These are phyloP conservation scores for Mariannaea sp. DNA, from an alignment of 2,329 filamentous ascomycete genomes.

Conservation along the genomic window DNA sequence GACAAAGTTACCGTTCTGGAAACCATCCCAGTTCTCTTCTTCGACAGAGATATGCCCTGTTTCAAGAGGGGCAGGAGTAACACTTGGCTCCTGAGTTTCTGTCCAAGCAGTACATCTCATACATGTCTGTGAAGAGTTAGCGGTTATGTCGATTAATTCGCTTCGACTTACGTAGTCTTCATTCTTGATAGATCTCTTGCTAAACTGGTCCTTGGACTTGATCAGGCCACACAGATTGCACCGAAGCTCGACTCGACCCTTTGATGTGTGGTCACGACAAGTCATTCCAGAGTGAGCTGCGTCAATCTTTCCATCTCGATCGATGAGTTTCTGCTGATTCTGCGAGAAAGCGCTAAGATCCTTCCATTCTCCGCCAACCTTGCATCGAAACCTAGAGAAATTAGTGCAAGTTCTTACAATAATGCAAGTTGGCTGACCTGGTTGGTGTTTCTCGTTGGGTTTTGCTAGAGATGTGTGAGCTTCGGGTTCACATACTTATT, in stretches of 20 bases:
- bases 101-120: slow-evolving; percentile 44
- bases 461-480: slow-evolving; percentile 15
- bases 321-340: slow-evolving; percentile 39
- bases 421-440: slow-evolving; percentile 8
- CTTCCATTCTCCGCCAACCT: slow-evolving; percentile 46
- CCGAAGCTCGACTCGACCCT: slow-evolving; percentile 31
- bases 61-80: slow-evolving; percentile 38
- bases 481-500: not conserved
- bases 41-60: slow-evolving; percentile 43
- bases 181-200: slow-evolving; percentile 35
- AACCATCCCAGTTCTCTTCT: slow-evolving; percentile 26
- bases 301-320: slow-evolving; percentile 30
- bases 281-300: slow-evolving; percentile 44
- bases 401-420: not conserved
- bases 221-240: slow-evolving; percentile 41
- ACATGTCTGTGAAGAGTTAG: slow-evolving; percentile 40
- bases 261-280: slow-evolving; percentile 42
- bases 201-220: slow-evolving; percentile 40
- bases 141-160: not conserved
- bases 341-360: slow-evolving; percentile 40
- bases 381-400: slow-evolving; percentile 41
- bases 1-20: slow-evolving; percentile 36
- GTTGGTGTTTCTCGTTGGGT: slow-evolving; percentile 2
- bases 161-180: slow-evolving; percentile 39
- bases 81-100: slow-evolving; percentile 43